Evolutionary conservation across 345 rosid species (phyloP), one percentile per base, ranked within the genome.

Genomic region (Raphanus raphanistrum): DNA sequence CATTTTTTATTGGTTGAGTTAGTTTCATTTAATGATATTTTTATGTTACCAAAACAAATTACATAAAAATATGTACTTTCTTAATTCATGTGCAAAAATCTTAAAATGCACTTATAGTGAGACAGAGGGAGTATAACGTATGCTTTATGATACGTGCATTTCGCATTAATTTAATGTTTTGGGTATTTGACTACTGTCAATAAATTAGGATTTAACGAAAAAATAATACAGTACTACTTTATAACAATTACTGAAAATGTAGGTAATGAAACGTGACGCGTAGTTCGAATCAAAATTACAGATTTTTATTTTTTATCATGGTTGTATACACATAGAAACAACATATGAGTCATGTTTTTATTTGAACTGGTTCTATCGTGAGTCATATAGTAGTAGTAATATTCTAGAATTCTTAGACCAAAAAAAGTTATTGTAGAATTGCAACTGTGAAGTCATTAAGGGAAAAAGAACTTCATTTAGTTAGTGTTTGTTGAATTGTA

Each of bases 131-230:
- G n/a, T n/a, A n/a, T 41, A 58, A 38, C 38, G n/a, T 72, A 9
- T 59, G 73, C 28, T 48, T 78, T 60, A 59, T 72, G 65, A 64
- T 73, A 67, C 78, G 45, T 73, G 82, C 59, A 73, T 67, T 73
- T 28, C 59, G 36, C 59, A 67, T 62, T 68, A 60, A 67, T 67
- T 73, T 72, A 72, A 50, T 73, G 59, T 68, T 79, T 79, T 35
- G 70, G 9, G 64, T 60, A 5, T 60, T 28, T 60, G 35, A 73
- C 70, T 28, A 68, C 69, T 73, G 70, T 79, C 60, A 73, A 55
- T 66, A 45, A 8, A 32, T 15, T 33, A 16, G 58, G 26, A 52
- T 50, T 50, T n/a, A 50, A 41, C 48, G 48, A 11, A 41, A 41
- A 3, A 36, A n/a, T 4, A 48, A 48, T n/a, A 21, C 21, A 21